Base-by-base conservation (phyloP, 2,329 filamentous ascomycete genomes). In the Coniochaeta ligniaria region DNA sequence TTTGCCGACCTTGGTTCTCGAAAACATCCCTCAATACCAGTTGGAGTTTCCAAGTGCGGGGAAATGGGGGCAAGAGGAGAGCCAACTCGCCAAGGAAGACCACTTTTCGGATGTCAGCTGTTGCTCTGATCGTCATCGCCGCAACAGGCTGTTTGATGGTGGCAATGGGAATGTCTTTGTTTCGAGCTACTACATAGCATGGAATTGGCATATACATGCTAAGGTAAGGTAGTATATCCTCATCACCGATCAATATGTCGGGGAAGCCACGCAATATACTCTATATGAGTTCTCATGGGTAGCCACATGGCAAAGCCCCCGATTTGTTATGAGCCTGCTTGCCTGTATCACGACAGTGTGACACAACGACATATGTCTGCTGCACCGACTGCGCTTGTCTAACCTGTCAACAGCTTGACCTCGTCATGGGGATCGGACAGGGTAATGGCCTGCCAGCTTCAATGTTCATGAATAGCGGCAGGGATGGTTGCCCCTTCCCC, bases 41-140 rank as follows among this genome's bases (percentile, higher is more conserved):
- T 52, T 28, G 47, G 47, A 28, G 47, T 31, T 24, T 59, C 55
- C 59, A 60, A 64, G 60, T 66, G 65, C 65, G 65, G 65, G 65
- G 65, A 65, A 66, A 58, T 50, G 60, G 60, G 60, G 59, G 62
- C 54, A 59, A 59, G 59, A 62, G 60, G 45, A 5, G 11, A 36
- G 43, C 36, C 50, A 43, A 41, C n/a, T 20, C 50, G 52, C 38
- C 38, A 41, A 41, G 20, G 36, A 26, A 47, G 22, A 24, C 20
- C 6, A 47, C 26, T 14, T 7, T 47, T 22, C 43, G 22, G 9
- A 47, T 26, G 24, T 52, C 47, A 52, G 47, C 9, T 52, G 26
- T 52, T 28, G 47, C 14, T 52, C 22, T 17, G 26, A 28, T 52
- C 47, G 14, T 52, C 24, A 52, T 17, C 14, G 28, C 47, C 14